Evolutionary conservation across 495 filamentous ascomycete genomes (phyloP).

Genomic region (Neurospora africana): DNA sequence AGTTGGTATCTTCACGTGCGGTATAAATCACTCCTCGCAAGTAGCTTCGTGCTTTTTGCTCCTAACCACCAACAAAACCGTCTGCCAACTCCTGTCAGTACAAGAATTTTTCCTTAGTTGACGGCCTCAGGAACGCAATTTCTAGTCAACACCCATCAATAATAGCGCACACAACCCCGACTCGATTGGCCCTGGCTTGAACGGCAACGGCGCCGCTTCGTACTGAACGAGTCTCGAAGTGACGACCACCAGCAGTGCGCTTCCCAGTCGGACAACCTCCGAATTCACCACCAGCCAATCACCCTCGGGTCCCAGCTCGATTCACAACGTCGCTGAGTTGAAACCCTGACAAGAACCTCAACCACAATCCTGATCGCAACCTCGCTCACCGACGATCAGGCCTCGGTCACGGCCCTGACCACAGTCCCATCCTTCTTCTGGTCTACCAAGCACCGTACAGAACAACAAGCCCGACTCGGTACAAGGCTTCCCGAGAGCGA

Average conservation of each 20-base stretch:
- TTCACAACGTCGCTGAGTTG: slow-evolving; percentile 13
- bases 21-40: neutral
- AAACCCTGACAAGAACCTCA: slow-evolving; percentile 35
- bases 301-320: slow-evolving; percentile 14
- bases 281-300: slow-evolving; percentile 27
- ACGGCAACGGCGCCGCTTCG: slow-evolving; percentile 16
- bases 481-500: neutral
- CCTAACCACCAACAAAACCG: neutral
- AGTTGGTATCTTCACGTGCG: neutral
- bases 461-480: neutral
- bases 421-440: neutral
- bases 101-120: neutral
- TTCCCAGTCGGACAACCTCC: slow-evolving; percentile 48
- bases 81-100: neutral
- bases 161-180: slow-evolving; percentile 19
- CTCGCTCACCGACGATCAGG: slow-evolving; percentile 80
- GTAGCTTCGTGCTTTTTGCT: neutral
- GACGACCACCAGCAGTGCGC: slow-evolving; percentile 22
- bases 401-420: slow-evolving; percentile 43
- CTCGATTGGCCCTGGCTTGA: slow-evolving; percentile 14
- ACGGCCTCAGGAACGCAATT: neutral
- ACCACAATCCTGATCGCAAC: slow-evolving; percentile 62
- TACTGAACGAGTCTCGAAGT: slow-evolving; percentile 33
- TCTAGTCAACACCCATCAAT: neutral
- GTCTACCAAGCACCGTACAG: neutral